phyloP scores from a whole-genome alignment of 331 rosid genomes.

The Cydonia oblonga region DNA sequence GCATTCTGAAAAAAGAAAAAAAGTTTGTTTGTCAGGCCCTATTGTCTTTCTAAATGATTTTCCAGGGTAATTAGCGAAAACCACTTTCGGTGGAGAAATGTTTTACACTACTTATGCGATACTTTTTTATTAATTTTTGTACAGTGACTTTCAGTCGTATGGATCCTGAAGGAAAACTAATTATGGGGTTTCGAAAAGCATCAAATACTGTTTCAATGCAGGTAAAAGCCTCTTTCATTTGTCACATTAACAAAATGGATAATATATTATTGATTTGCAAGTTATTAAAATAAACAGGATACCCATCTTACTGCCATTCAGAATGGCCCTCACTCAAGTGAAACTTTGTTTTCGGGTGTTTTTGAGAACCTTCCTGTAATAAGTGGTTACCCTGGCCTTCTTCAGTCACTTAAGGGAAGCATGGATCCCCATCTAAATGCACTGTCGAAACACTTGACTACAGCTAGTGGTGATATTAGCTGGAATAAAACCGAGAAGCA shows the following conservation, averaged over 20 bases:
- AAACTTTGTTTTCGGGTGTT: conserved; percentile 76
- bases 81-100: neutral
- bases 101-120: neutral
- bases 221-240: conserved; percentile 48
- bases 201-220: conserved; percentile 55
- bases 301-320: conserved; percentile 60
- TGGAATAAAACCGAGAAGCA: conserved; percentile 64
- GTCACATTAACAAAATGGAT: conserved; percentile 23
- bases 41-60: neutral
- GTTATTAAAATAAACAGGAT: conserved; percentile 65
- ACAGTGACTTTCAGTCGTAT: conserved; percentile 96
- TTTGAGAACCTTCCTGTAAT: conserved; percentile 82
- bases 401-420: conserved; percentile 84
- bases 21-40: neutral
- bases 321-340: conserved; percentile 75
- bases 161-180: conserved; percentile 98
- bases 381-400: conserved; percentile 92
- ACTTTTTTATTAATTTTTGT: conserved; percentile 3
- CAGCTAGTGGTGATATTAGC: conserved; percentile 54
- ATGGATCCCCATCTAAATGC: conserved; percentile 59
- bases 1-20: neutral
- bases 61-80: neutral
- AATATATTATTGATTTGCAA: conserved; percentile 31
- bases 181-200: conserved; percentile 96
- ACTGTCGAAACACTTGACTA: conserved; percentile 59